Evolutionary conservation across 177 flowering plant genomes (phyloP), one percentile per base, ranked within the genome.

Genomic region (Vitis hybrid): DNA sequence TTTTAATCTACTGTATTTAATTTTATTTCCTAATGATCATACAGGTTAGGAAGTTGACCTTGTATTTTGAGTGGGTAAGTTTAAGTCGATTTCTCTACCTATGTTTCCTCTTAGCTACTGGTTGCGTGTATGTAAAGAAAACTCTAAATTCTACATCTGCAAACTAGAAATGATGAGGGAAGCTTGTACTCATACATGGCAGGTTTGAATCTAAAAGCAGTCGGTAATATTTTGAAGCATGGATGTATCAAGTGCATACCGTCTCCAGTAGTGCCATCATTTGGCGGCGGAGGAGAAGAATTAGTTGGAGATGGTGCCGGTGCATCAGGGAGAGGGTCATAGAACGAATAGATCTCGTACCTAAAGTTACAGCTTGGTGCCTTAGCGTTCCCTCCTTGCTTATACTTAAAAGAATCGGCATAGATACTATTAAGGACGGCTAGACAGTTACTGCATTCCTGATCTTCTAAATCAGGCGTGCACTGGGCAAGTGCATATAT

Each of bases 401-500:
- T 67, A 2, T 34, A 49, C 6, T 5, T 12, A 23, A 70, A 70
- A 62, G 64, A 76, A 2, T 1, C 11, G 9, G 66, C 66, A 45
- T 70, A 39, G 18, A 18, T 1, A 56, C 11, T 58, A 6, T 63
- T 70, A 14, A 67, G 55, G 8, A 2, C 52, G 0, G 30, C 14
- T 2, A 82, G 74, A 63, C 85, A 82, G n/a, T 1, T 10, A 11
- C 17, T 6, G 51, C 85, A 80, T 1, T 74, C 66, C 6, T 2
- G 3, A 6, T 17, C 34, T 0, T 70, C 32, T 15, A 80, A 58
- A 63, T 77, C 78, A 3, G 67, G 68, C 2, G 78, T 75, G 61
- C 83, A 82, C 73, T 77, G 81, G 50, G 51, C 75, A 56, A 79
- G 73, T 7, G 75, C 73, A 60, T 77, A 75, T n/a, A 82, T 19